Conservation (phyloP, 2,329 filamentous ascomycete species). For the Colletotrichum endophyticum region DNA sequence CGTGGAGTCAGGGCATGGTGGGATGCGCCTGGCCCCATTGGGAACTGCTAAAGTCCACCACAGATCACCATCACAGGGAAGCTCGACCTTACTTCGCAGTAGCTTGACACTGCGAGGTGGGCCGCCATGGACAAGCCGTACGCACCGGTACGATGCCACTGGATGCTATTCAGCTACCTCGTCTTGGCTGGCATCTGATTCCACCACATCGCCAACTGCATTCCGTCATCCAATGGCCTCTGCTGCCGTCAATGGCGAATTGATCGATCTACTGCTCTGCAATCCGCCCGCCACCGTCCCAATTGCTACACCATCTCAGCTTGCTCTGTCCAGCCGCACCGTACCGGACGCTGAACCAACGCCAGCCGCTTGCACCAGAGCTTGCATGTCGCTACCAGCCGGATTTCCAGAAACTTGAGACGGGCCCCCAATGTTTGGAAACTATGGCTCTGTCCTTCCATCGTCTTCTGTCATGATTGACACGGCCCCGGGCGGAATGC, state of each 20-base stretch:
- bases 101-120: not conserved
- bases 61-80: conserved; percentile 13
- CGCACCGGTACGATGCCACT: not conserved
- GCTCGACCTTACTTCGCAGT: not conserved
- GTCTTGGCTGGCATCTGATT: conserved; percentile 15
- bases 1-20: not conserved
- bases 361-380: not conserved
- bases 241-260: not conserved
- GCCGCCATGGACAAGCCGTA: not conserved
- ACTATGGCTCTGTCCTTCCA: not conserved
- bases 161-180: not conserved
- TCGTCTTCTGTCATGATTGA: not conserved
- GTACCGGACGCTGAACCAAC: not conserved
- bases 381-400: not conserved
- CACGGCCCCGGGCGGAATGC: not conserved
- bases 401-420: not conserved
- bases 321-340: not conserved
- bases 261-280: not conserved
- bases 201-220: conserved; percentile 5
- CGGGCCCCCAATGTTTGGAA: not conserved
- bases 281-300: not conserved
- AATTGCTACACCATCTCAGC: not conserved
- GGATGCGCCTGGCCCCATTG: conserved; percentile 17
- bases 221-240: conserved; percentile 12
- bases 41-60: conserved; percentile 14